Percentiles rank a stretch among this genome's conserved stretches.
These are phyloP conservation scores for Ceratobasidium sp. DNA, from an alignment of 1,284 basidiomycete genomes.

Conservation along the genomic window DNA sequence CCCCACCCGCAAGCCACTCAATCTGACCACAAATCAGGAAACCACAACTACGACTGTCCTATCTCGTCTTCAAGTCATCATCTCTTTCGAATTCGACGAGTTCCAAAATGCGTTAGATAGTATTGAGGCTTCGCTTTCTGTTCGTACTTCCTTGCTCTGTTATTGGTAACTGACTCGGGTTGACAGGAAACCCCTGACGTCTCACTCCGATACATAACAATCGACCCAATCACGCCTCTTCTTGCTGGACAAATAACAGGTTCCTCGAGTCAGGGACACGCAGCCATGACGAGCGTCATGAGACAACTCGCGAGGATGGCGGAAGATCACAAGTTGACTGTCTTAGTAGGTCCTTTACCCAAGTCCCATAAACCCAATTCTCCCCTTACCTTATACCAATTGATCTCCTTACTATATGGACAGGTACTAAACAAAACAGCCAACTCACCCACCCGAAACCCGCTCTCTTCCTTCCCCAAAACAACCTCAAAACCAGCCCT, in stretches of 20 bases:
- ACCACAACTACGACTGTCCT: conserved; percentile 44
- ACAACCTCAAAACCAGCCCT: conserved; percentile 67
- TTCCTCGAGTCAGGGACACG: conserved; percentile 73
- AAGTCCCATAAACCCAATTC: neutral
- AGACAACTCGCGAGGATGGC: conserved; percentile 63
- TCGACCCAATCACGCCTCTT: conserved; percentile 70
- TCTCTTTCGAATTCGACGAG: conserved; percentile 63
- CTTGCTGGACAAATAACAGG: conserved; percentile 68
- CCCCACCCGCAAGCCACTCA: no score
- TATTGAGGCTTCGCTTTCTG: conserved; percentile 49
- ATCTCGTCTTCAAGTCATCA: conserved; percentile 58
- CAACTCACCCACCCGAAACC: conserved; percentile 50
- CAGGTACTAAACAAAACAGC: conserved; percentile 60
- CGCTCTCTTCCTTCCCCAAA: conserved; percentile 53
- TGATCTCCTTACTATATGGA: neutral
- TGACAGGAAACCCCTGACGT: conserved; percentile 25
- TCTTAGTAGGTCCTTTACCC: conserved; percentile 42
- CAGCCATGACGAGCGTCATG: conserved; percentile 74
- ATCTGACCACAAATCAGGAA: conserved; percentile 1
- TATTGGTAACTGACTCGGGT: conserved; percentile 11
- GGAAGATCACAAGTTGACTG: conserved; percentile 50
- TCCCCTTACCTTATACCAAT: neutral
- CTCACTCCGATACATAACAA: conserved; percentile 59
- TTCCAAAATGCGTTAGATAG: conserved; percentile 60
- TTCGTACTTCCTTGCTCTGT: conserved; percentile 46